Evolutionary conservation across 208 protist species (phyloP).

Genomic region (Crithidia sp.): DNA sequence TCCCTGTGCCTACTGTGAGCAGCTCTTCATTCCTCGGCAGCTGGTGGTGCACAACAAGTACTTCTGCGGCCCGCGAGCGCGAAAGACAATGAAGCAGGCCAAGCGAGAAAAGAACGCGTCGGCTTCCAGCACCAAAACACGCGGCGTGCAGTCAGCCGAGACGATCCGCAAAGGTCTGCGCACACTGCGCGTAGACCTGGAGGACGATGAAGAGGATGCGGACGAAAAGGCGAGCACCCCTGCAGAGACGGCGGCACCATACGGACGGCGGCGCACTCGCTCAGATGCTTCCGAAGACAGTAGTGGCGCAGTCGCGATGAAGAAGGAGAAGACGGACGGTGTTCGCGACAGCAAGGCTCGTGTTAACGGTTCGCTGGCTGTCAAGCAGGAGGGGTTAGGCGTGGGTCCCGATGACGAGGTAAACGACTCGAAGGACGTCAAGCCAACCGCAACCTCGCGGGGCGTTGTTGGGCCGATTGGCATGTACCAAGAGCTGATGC

Average conservation of each 20-base stretch:
- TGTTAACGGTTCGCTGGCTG: not conserved
- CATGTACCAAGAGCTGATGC: slow-evolving; percentile 92
- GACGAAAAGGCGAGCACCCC: not conserved
- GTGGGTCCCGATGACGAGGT: slow-evolving; percentile 19
- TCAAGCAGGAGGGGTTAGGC: slow-evolving; percentile 17
- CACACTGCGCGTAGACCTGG: slow-evolving; percentile 77
- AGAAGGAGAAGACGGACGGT: slow-evolving; percentile 14
- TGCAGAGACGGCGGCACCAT: slow-evolving; percentile 8
- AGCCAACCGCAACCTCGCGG: slow-evolving; percentile 15
- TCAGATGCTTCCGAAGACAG: not conserved
- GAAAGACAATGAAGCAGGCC: slow-evolving; percentile 81
- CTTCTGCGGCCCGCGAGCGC: slow-evolving; percentile 92
- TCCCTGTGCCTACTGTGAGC: slow-evolving; percentile 87
- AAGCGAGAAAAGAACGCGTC: slow-evolving; percentile 76
- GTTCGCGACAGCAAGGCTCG: not conserved
- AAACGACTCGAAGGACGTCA: slow-evolving; percentile 24
- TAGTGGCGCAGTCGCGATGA: not conserved
- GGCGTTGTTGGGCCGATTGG: slow-evolving; percentile 81
- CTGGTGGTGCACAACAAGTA: slow-evolving; percentile 93
- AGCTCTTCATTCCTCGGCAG: slow-evolving; percentile 88
- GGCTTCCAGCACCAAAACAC: slow-evolving; percentile 11
- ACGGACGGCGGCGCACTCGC: not conserved
- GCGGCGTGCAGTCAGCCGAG: slow-evolving; percentile 60
- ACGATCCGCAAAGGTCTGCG: slow-evolving; percentile 84
- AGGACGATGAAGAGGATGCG: slow-evolving; percentile 21